phyloP scores from a whole-genome alignment of 495 filamentous ascomycete species.

The Trichoderma gamsii region DNA sequence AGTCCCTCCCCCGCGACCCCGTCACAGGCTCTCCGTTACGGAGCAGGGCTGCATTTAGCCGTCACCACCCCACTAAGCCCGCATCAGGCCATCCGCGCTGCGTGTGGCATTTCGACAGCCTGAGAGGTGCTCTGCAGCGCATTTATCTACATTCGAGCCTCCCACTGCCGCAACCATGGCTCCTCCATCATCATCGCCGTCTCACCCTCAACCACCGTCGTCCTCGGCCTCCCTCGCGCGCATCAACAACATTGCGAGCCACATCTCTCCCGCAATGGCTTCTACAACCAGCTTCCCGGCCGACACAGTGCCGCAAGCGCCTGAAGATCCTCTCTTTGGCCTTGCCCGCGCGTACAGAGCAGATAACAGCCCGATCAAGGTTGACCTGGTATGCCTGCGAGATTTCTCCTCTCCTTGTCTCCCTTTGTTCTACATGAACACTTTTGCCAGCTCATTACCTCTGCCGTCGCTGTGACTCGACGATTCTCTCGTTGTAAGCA shows the following conservation, averaged over 20 bases:
- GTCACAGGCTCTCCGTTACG: too few species aligned
- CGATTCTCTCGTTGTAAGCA: not conserved
- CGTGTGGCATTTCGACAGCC: not conserved
- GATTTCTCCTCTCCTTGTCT: not conserved
- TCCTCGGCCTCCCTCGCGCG: conserved; percentile 29
- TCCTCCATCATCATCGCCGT: conserved; percentile 18
- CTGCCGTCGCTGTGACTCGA: not conserved
- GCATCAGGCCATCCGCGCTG: not conserved
- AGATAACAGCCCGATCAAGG: conserved; percentile 78
- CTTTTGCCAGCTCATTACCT: not conserved
- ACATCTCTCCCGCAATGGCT: conserved; percentile 30
- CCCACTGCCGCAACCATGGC: conserved; percentile 9
- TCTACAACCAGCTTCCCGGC: conserved; percentile 65
- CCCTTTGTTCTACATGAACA: not conserved
- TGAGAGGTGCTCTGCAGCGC: not conserved
- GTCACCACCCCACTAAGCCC: not conserved
- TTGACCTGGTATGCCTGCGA: conserved; percentile 59
- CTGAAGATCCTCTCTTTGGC: conserved; percentile 93
- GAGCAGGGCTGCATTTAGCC: not conserved
- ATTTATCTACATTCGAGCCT: not conserved
- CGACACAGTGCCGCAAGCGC: conserved; percentile 78
- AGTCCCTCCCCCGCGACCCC: not conserved
- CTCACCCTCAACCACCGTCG: not conserved
- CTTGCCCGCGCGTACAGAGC: conserved; percentile 82
- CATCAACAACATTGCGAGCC: conserved; percentile 40